Evolutionary conservation across 805 yeast genomes (phyloP).

Genomic region (Priceomyces melissophilus): DNA sequence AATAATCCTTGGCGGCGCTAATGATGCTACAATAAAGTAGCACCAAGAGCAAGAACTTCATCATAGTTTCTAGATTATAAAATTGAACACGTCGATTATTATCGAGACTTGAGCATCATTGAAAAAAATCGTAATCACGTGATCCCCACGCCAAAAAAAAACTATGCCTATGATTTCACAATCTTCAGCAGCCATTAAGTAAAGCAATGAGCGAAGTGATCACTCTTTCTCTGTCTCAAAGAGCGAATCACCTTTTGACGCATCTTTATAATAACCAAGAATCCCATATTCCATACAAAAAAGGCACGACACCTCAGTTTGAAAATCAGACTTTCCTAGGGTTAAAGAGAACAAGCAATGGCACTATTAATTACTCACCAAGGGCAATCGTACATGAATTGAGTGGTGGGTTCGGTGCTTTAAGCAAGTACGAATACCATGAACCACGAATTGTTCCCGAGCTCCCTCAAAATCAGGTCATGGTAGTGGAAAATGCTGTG

Average conservation of each 20-base stretch:
- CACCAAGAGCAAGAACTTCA: conserved; percentile 3
- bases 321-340: conserved; percentile 40
- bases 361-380: conserved; percentile 62
- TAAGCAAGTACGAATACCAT: conserved; percentile 52
- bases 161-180: too few species aligned
- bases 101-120: not conserved
- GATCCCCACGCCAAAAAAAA: too few species aligned
- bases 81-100: conserved; percentile 3
- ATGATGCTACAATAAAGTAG: conserved; percentile 4
- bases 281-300: conserved; percentile 53
- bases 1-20: conserved; percentile 43
- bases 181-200: too few species aligned
- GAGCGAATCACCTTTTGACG: conserved; percentile 70
- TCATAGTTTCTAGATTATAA: not conserved
- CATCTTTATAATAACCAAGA: conserved; percentile 85
- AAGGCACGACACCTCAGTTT: conserved; percentile 44
- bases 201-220: conserved; percentile 81
- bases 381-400: conserved; percentile 80
- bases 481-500: conserved; percentile 34
- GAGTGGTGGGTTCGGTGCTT: conserved; percentile 70
- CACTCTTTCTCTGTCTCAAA: conserved; percentile 68
- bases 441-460: conserved; percentile 8
- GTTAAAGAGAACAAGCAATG: conserved; percentile 14
- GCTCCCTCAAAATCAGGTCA: conserved; percentile 11
- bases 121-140: too few species aligned